phyloP scores from a whole-genome alignment of 257 asterid species.

The Nicotiana benthamiana region DNA sequence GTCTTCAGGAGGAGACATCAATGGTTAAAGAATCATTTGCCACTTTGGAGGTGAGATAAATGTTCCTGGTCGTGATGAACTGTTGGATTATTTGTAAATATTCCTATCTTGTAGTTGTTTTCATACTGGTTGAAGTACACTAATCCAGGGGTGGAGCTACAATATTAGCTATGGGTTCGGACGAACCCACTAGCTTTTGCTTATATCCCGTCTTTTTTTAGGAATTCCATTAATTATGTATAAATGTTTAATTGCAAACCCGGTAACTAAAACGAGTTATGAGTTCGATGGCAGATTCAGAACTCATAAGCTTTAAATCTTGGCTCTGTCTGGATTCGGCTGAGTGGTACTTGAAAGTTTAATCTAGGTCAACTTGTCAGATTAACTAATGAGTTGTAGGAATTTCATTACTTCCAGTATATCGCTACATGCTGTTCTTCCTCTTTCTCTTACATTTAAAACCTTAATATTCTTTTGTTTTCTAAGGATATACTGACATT shows the following conservation, averaged over 20 bases:
- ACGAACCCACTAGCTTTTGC: no score
- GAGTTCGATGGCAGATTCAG: no score
- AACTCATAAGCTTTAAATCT: no score
- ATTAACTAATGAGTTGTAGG: background rate
- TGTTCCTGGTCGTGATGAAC: background rate
- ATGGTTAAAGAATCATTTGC: slow-evolving; percentile 47
- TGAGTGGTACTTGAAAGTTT: background rate
- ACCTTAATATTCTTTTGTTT: background rate
- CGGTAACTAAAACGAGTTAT: no score
- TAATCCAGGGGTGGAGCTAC: no score
- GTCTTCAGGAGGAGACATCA: slow-evolving; percentile 59
- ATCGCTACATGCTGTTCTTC: background rate
- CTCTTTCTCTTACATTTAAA: background rate
- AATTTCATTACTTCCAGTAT: background rate
- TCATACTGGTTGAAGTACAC: no score
- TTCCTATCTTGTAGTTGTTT: background rate
- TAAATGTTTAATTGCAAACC: no score
- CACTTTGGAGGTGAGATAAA: slow-evolving; percentile 60
- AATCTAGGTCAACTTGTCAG: background rate
- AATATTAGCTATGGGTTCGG: no score
- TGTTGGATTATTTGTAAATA: background rate
- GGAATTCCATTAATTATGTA: no score
- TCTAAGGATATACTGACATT: background rate
- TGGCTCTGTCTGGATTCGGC: background rate
- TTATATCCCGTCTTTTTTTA: no score